Evolutionary conservation across 805 yeast genomes (phyloP).

Genomic region (Saccharomycopsis fibuligera): DNA sequence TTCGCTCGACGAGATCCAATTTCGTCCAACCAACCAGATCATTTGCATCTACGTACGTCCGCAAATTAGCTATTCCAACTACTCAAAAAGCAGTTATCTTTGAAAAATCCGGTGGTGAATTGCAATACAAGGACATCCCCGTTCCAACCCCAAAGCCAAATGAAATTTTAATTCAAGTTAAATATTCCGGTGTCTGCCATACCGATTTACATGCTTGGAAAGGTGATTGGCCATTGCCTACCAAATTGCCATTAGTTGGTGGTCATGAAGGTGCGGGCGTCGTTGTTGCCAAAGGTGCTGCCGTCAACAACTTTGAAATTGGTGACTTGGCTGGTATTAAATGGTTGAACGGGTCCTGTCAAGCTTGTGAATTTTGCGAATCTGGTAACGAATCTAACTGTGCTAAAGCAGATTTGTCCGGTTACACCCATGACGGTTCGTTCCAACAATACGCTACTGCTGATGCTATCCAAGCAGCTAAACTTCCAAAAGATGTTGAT

Average conservation of each 20-base stretch:
- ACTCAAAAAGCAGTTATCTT: constrained; percentile 49
- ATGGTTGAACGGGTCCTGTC: constrained; percentile 61
- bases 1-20: no score
- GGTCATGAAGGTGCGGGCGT: constrained; percentile 69
- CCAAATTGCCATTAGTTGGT: constrained; percentile 55
- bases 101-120: constrained; percentile 42
- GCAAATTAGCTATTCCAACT: constrained; percentile 31
- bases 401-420: constrained; percentile 45
- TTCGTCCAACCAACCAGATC: no score
- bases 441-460: constrained; percentile 88
- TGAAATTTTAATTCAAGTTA: constrained; percentile 50
- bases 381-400: constrained; percentile 48
- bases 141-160: constrained; percentile 53
- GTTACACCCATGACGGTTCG: constrained; percentile 60
- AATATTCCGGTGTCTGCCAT: constrained; percentile 62
- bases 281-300: constrained; percentile 52
- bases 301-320: constrained; percentile 47
- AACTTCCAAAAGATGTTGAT: constrained; percentile 64
- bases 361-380: constrained; percentile 53
- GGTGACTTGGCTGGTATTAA: constrained; percentile 61
- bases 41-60: no score
- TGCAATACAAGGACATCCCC: constrained; percentile 46
- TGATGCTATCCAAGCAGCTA: constrained; percentile 82
- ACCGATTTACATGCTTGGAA: constrained; percentile 64
- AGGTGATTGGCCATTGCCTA: constrained; percentile 58